Evolutionary conservation across 2,329 filamentous ascomycete species (phyloP).

Genomic region (Aspergillus sp.): DNA sequence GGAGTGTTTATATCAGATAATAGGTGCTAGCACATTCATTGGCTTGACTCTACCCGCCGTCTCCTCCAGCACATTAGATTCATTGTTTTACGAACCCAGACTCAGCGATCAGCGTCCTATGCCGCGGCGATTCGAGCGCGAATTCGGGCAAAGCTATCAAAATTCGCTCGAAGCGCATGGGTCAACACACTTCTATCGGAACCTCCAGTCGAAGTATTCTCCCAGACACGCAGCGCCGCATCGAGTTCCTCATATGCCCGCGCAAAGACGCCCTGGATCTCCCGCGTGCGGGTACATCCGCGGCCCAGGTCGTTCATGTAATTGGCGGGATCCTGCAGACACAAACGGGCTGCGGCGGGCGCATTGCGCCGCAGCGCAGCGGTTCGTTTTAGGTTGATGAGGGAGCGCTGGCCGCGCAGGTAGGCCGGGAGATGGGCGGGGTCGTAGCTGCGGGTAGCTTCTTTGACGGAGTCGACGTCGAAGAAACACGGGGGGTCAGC

Average conservation of each 20-base stretch:
- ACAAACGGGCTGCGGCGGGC: conserved; percentile 42
- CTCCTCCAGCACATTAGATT: too few species aligned
- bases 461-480: conserved; percentile 17
- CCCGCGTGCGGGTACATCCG: conserved; percentile 48
- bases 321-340: conserved; percentile 60
- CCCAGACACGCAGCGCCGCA: conserved; percentile 24
- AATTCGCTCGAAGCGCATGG: conserved; percentile 28
- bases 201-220: conserved; percentile 4
- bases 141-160: conserved; percentile 19
- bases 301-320: conserved; percentile 57
- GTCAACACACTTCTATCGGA: conserved; percentile 22
- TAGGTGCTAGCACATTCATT: neutral
- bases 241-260: conserved; percentile 26
- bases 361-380: conserved; percentile 32
- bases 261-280: conserved; percentile 48
- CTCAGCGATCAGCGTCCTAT: neutral
- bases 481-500: conserved; percentile 49
- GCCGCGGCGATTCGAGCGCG: neutral
- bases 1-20: neutral
- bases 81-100: too few species aligned
- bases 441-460: conserved; percentile 12
- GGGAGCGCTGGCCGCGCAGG: conserved; percentile 39
- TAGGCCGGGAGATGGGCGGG: conserved; percentile 20
- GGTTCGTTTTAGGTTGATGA: conserved; percentile 33
- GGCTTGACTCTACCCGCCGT: too few species aligned